Percentiles rank a stretch among this genome's conserved stretches.
Evolutionary conservation across 2,329 filamentous ascomycete genomes (phyloP).

Genomic region (Cercospora nicotianae): DNA sequence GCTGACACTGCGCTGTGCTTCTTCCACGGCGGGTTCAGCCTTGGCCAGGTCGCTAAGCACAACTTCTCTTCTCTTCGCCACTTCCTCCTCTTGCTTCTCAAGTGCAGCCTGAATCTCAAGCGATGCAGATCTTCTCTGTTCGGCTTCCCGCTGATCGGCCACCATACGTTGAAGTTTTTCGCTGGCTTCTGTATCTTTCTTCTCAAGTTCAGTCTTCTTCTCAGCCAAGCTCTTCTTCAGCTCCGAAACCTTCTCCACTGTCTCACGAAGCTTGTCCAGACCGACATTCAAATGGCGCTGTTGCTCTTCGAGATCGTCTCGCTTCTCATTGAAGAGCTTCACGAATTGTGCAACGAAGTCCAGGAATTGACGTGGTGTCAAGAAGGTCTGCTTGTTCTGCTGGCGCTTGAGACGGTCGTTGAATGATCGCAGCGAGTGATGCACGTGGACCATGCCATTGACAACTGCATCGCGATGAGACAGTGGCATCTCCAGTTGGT

Average conservation of each 20-base stretch:
- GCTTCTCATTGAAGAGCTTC: conserved; percentile 95
- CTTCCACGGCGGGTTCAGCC: conserved; percentile 88
- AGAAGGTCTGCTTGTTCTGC: conserved; percentile 86
- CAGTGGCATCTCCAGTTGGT: conserved; percentile 78
- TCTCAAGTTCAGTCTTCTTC: conserved; percentile 90
- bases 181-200: conserved; percentile 92
- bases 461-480: conserved; percentile 89
- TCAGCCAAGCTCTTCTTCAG: conserved; percentile 85
- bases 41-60: conserved; percentile 84
- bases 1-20: conserved; percentile 93
- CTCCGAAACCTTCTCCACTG: conserved; percentile 94
- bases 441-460: conserved; percentile 98
- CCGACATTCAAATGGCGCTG: conserved; percentile 97
- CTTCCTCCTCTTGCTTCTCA: conserved; percentile 85
- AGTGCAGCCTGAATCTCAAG: conserved; percentile 84
- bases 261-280: conserved; percentile 94
- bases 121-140: conserved; percentile 84
- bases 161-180: conserved; percentile 98
- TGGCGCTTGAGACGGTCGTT: conserved; percentile 86
- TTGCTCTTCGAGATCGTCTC: conserved; percentile 96
- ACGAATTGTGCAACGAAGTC: conserved; percentile 99
- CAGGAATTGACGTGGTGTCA: conserved; percentile 94
- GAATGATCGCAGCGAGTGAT: conserved; percentile 89
- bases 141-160: conserved; percentile 89
- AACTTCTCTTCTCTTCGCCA: conserved; percentile 77